Evolutionary conservation across 352 stramenopile species (phyloP).

Genomic region (Globisporangium heterothallicum): DNA sequence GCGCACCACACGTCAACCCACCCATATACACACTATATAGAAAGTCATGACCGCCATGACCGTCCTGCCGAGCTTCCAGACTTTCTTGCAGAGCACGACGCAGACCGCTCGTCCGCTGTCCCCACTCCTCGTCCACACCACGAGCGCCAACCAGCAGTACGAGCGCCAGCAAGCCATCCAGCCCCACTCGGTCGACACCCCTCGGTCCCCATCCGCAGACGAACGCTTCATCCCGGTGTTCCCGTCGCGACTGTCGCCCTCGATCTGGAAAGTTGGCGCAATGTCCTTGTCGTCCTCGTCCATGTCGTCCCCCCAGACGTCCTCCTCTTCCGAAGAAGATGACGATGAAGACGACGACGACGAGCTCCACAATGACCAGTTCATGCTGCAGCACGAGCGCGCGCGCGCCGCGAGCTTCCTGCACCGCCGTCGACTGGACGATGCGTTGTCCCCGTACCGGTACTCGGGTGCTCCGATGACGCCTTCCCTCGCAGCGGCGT

Average conservation of each 20-base stretch:
- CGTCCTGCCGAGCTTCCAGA: slow-evolving; percentile 50
- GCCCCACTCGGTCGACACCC: too few relatives aligned
- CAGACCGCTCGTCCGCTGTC: slow-evolving; percentile 17
- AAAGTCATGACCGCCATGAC: slow-evolving; percentile 31
- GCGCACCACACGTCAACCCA: neutral
- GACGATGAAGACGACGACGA: slow-evolving; percentile 12
- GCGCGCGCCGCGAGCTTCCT: slow-evolving; percentile 5
- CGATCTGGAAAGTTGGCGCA: slow-evolving; percentile 6
- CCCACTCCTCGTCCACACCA: slow-evolving; percentile 4
- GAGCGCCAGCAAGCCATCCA: neutral
- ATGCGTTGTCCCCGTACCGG: too few relatives aligned
- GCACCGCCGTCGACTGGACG: slow-evolving; percentile 1
- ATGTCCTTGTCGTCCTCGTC: slow-evolving; percentile 6
- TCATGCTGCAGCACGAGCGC: slow-evolving; percentile 4
- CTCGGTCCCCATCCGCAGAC: too few relatives aligned
- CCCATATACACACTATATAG: neutral
- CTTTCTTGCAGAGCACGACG: slow-evolving; percentile 40
- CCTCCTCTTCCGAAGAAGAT: slow-evolving; percentile 26
- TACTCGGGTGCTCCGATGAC: too few relatives aligned
- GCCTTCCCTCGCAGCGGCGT: slow-evolving; percentile 5
- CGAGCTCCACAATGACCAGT: slow-evolving; percentile 6
- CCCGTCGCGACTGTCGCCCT: neutral
- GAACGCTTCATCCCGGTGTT: neutral
- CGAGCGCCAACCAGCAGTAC: neutral
- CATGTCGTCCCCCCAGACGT: slow-evolving; percentile 9